Base-by-base conservation (phyloP, 1,284 basidiomycete species). In the Cryptococcus sp. region DNA sequence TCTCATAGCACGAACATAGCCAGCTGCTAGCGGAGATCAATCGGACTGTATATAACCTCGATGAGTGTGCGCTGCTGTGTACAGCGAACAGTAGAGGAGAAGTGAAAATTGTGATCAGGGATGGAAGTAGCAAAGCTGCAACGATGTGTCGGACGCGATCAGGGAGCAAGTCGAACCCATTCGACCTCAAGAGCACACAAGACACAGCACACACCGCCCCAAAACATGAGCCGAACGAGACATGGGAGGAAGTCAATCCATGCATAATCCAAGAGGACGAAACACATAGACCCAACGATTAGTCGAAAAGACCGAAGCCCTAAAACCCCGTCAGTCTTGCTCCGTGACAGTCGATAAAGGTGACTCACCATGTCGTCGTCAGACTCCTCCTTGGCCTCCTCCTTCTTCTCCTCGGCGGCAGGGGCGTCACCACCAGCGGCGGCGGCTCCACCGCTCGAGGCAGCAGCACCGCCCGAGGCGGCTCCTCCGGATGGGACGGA, bases 251-350 rank as follows among this genome's bases (percentile, higher is more conserved):
- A 38, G 25, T 31, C 5, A 24, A 34, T 43, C 40, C 40, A 48
- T 48, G 39, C 39, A 42, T 43, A 25, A 5, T 25, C 18, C 14
- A 19, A 31, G n/a, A 36, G 18, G 14, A 14, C 9, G 7, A n/a
- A 19, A 43, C 19, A 16, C 19, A 44, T 18, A 25, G 11, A 33
- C 25, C 25, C 28, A 18, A 47, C 57, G 70, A 61, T 81, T 84
- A 92, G 79, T 93, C 89, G 80, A 93, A 93, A 57, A 93, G 82
- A 79, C 89, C 89, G 77, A 93, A 93, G 79, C 89, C 66, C 63
- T 56, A 43, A 14, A 7, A 31, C 28, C 9, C 14, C 28, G 14
- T 7, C 28, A 7, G 14, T 31, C 28, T 31, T 31, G 28, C 28
- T 7, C 14, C 28, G 9, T 31, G 28, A 31, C 14, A 19, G 22